Evolutionary conservation across 441 rosid species (phyloP), one percentile per base, ranked within the genome.

Genomic region (Omphalea diandra): DNA sequence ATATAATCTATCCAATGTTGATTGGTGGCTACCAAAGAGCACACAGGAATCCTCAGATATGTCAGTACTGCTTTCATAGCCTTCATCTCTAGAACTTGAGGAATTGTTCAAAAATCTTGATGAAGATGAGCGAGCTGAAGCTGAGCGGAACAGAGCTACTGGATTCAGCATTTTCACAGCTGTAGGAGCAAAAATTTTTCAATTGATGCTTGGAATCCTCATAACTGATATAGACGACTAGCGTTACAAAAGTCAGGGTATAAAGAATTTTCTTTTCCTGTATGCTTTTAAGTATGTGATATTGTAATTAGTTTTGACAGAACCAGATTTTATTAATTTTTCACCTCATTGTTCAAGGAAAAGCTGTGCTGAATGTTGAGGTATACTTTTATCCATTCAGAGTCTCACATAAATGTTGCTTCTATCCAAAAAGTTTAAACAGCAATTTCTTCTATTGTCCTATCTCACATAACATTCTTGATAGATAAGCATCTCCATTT

Each of bases 121-220:
- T 1, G 98, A 95, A 55, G 97, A 86, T 11, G 97, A 87, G 54
- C 93, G 96, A 40, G 97, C 89, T 53, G 99, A 95, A 65, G 94
- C 92, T 33, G 99, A 92, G 17, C 97, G 97, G 74, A 95, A 73
- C 70, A 93, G 75, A 75, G 97, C 96, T 67, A 88, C 96, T n/a
- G 98, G 99, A 81, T 95, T 95, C 88, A 95, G 73, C 86, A 84
- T 87, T 77, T 89, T 93, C 83, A 82, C 79, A 41, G 94, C 99
- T 95, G 91, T 75, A 82, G 77, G 29, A 76, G 61, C 68, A 73
- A 67, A 31, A 49, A 7, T 9, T 9, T 12, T 69, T 29, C 35
- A 54, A 33, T 65, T 65, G 50, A 15, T 36, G 57, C 36, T 24
- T 4, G 14, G 62, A 29, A 52, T 27, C 47, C 36, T 27, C 32